phyloP scores from a whole-genome alignment of 495 filamentous ascomycete genomes.

The Pyrenula aspistea region DNA sequence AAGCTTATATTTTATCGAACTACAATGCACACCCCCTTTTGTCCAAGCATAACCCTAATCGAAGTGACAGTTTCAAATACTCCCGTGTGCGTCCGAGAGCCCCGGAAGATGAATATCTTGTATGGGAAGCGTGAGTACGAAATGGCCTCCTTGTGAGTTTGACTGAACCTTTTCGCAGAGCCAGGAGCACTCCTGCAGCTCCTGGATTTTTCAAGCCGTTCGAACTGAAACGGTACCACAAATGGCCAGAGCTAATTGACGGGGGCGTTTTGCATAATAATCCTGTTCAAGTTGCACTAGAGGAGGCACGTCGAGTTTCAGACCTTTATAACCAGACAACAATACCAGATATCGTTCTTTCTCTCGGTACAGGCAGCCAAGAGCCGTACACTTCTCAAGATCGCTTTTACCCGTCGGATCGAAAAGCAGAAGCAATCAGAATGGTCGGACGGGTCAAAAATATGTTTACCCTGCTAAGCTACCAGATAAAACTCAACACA shows the following conservation, averaged over 20 bases:
- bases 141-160: too few relatives aligned
- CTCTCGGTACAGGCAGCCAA: slow-evolving; percentile 20
- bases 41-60: neutral
- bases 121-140: slow-evolving; percentile 40
- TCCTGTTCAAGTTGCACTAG: slow-evolving; percentile 19
- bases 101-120: neutral
- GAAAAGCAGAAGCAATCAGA: slow-evolving; percentile 1
- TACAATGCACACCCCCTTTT: slow-evolving; percentile 39
- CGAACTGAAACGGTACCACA: slow-evolving; percentile 16
- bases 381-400: neutral
- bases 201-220: slow-evolving; percentile 34
- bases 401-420: neutral
- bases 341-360: slow-evolving; percentile 26
- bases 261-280: slow-evolving; percentile 32
- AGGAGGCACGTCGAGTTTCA: slow-evolving; percentile 23
- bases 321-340: slow-evolving; percentile 17
- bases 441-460: slow-evolving; percentile 9
- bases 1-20: slow-evolving; percentile 33
- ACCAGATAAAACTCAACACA: slow-evolving; percentile 7
- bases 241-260: slow-evolving; percentile 27
- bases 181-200: slow-evolving; percentile 35
- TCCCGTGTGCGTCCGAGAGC: too few relatives aligned
- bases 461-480: slow-evolving; percentile 9
- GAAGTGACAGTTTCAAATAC: neutral
- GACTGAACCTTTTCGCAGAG: too few relatives aligned